Conservation (phyloP, 768 basidiomycete species). For the Trichaptum fuscoviolaceum region DNA sequence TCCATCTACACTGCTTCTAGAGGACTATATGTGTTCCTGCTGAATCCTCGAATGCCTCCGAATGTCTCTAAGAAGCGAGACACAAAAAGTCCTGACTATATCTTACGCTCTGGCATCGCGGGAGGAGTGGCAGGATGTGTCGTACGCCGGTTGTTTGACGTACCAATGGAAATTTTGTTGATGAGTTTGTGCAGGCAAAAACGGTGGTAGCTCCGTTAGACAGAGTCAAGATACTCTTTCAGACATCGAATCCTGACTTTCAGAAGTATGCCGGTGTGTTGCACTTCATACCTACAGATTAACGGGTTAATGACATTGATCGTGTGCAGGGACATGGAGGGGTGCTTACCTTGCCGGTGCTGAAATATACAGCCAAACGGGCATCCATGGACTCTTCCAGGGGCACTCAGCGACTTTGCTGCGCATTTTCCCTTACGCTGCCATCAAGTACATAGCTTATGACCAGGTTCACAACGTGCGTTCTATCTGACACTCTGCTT, state of each 20-base stretch:
- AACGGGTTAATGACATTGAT: constrained; percentile 32
- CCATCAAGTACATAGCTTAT: constrained; percentile 95
- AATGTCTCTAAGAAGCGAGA: constrained; percentile 35
- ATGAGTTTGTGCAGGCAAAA: constrained; percentile 60
- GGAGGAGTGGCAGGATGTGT: constrained; percentile 93
- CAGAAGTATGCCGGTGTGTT: constrained; percentile 82
- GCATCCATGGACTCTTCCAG: constrained; percentile 81
- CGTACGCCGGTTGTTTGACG: constrained; percentile 44
- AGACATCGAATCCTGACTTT: constrained; percentile 94
- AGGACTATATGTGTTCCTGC: neutral
- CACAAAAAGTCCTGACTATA: constrained; percentile 53
- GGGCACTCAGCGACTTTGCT: constrained; percentile 94
- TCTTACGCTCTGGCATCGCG: constrained; percentile 80
- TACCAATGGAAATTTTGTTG: constrained; percentile 11
- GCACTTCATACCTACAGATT: constrained; percentile 8
- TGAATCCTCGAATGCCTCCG: constrained; percentile 11
- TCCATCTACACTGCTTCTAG: neutral
- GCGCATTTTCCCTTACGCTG: constrained; percentile 95
- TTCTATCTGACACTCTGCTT: constrained; percentile 8
- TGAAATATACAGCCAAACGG: constrained; percentile 63
- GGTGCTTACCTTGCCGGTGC: constrained; percentile 76
- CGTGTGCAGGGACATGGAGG: constrained; percentile 68
- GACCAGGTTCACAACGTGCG: constrained; percentile 78
- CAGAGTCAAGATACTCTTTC: constrained; percentile 97
- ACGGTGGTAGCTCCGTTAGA: constrained; percentile 94